Conservation (phyloP, 306 rosid species). For the Elaeagnus macrophylla region DNA sequence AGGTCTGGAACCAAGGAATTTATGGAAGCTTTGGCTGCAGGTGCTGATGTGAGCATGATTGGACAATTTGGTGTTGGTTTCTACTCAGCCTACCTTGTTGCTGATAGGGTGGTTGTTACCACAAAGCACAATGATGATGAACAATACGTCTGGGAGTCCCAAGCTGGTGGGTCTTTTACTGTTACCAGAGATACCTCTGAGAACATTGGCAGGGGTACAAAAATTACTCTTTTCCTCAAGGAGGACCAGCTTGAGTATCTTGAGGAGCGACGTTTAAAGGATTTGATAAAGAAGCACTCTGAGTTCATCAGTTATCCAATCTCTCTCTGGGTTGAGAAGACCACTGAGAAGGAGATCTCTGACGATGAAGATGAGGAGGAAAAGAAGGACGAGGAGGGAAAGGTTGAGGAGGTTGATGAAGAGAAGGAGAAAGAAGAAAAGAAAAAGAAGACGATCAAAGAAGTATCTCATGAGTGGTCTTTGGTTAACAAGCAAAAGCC, state of each 20-base stretch:
- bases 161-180: constrained; percentile 92
- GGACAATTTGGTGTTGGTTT: constrained; percentile 99
- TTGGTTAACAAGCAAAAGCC: constrained; percentile 95
- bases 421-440: constrained; percentile 84
- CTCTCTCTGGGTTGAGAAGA: constrained; percentile 88
- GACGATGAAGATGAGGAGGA: constrained; percentile 93
- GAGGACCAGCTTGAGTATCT: constrained; percentile 95
- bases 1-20: constrained; percentile 97
- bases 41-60: constrained; percentile 97
- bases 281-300: constrained; percentile 85
- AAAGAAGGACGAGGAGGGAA: constrained; percentile 85
- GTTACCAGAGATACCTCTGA: constrained; percentile 76
- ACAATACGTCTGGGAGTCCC: constrained; percentile 94
- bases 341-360: constrained; percentile 83
- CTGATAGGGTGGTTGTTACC: constrained; percentile 82
- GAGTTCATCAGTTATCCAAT: constrained; percentile 97
- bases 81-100: constrained; percentile 86
- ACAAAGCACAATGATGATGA: constrained; percentile 92
- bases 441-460: constrained; percentile 83
- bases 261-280: constrained; percentile 84
- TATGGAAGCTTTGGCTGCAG: constrained; percentile 97
- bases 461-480: constrained; percentile 81
- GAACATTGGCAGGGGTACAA: constrained; percentile 77
- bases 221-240: constrained; percentile 67
- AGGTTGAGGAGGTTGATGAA: constrained; percentile 82